A percentile compares a stretch with the other conserved stretches of the same genome.
Evolutionary conservation across 1,284 basidiomycete species (phyloP).

Genomic region (Trametes versicolor): DNA sequence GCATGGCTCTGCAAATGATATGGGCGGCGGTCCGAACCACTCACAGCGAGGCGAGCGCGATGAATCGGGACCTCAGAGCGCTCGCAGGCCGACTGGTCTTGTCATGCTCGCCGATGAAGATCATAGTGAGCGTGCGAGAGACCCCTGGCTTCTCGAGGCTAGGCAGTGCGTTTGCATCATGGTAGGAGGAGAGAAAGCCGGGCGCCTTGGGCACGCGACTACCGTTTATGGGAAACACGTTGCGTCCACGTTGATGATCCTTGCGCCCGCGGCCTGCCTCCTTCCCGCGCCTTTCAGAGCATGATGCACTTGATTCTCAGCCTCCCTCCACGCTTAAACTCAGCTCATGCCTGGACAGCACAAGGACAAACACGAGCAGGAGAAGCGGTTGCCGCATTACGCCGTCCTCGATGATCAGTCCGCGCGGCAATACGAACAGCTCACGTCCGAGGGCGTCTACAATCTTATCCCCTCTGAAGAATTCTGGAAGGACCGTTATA

Average conservation of each 20-base stretch:
- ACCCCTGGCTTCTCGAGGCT: background rate
- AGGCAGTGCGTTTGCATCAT: background rate
- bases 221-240: conserved; percentile 11
- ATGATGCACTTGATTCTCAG: conserved; percentile 6
- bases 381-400: conserved; percentile 8
- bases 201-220: background rate
- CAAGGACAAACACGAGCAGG: background rate
- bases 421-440: background rate
- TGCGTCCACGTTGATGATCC: conserved; percentile 4
- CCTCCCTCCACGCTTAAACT: conserved; percentile 4
- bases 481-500: conserved; percentile 13
- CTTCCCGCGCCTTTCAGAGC: background rate
- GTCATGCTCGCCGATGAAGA: background rate
- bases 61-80: too few species aligned
- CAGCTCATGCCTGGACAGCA: conserved; percentile 2
- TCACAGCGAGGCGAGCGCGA: too few species aligned
- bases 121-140: too few species aligned
- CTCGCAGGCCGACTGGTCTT: background rate
- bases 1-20: background rate
- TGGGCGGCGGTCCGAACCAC: too few species aligned
- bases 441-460: conserved; percentile 1
- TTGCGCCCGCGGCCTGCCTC: background rate
- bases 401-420: conserved; percentile 2
- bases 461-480: conserved; percentile 5
- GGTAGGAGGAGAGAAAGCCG: too few species aligned